Base-by-base conservation (phyloP, 768 basidiomycete species). In the Suillus americanus region DNA sequence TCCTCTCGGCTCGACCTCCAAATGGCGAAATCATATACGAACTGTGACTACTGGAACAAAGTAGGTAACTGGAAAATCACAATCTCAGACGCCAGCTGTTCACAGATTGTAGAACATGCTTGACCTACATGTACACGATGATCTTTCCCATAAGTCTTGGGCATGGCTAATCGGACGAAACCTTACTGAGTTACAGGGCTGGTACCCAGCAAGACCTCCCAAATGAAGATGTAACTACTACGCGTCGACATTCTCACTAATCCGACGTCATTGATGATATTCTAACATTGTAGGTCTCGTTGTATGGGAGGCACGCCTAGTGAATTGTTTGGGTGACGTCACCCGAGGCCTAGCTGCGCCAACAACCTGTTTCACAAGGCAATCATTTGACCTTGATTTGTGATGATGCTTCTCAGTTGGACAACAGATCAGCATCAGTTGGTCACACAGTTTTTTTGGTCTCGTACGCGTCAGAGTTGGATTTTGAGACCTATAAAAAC, bases 401-500 rank as follows among this genome's bases (percentile, higher is more conserved):
- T 20, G 18, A 33, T n/a, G 35, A 23, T 33, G 33, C n/a, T 37
- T 23, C 54, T 55, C 54, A 20, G 35, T 20, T 7, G 35, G 35
- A 55, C 54, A 23, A 35, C n/a, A 28, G 23, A 20, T 55, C 54
- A 23, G 33, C 13, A 37, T 37, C 35, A 5, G 12, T 5, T 40
- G 38, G 38, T 40, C 38, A 40, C 38, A 9, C 38, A 40, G 38
- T 14, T 40, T 40, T 40, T 40, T 40, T 40, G 38, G 38, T 14
- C 13, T 14, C 13, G 13, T 40, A 14, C 38, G 13, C 38, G 5
- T 33, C 45, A 37, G 33, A 33, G 48, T 23, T 50, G 28, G 3
- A 16, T 16, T 61, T 33, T 40, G 20, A 62, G 30, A 23, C 16
- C 33, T 62, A 62, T 62, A 62, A 54, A 51, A 54, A 33, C 46